phyloP scores from a whole-genome alignment of 2,329 filamentous ascomycete genomes.

The Orbilia blumenaviensis region DNA sequence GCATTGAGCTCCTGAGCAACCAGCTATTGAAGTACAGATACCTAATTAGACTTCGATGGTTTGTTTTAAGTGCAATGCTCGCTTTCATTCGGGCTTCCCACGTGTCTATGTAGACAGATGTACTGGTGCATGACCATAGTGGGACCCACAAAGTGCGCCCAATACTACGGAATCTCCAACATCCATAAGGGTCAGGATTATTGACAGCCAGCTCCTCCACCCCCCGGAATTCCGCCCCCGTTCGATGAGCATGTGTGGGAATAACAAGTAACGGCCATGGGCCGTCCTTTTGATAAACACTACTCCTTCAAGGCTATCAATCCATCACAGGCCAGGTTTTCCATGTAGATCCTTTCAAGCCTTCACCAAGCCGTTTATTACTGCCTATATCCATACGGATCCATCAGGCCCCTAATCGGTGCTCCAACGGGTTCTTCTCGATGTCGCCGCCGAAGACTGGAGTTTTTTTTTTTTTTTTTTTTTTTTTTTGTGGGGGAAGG shows the following conservation, averaged over 20 bases:
- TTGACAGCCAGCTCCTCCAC: no score
- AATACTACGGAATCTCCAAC: not conserved
- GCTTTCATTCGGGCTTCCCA: not conserved
- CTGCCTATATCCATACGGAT: no score
- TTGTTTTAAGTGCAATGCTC: not conserved
- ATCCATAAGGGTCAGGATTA: not conserved
- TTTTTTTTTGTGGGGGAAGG: no score
- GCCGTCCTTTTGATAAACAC: not conserved
- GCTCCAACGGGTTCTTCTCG: no score
- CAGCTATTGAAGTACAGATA: not conserved
- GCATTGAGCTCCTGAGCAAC: not conserved
- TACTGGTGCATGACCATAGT: no score
- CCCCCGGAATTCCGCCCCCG: not conserved
- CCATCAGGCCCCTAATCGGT: slow-evolving; percentile 19
- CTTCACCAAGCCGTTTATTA: slow-evolving; percentile 7
- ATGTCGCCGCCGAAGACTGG: no score
- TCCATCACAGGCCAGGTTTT: slow-evolving; percentile 41
- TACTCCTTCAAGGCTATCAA: slow-evolving; percentile 15
- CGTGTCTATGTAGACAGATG: not conserved
- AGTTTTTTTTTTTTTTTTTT: no score
- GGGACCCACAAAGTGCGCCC: no score
- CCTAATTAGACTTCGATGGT: not conserved
- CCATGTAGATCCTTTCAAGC: slow-evolving; percentile 26
- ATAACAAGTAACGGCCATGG: slow-evolving; percentile 11
- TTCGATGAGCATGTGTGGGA: slow-evolving; percentile 8